Conservation (phyloP, 2,329 filamentous ascomycete genomes). For the Ascosphaera aggregata region DNA sequence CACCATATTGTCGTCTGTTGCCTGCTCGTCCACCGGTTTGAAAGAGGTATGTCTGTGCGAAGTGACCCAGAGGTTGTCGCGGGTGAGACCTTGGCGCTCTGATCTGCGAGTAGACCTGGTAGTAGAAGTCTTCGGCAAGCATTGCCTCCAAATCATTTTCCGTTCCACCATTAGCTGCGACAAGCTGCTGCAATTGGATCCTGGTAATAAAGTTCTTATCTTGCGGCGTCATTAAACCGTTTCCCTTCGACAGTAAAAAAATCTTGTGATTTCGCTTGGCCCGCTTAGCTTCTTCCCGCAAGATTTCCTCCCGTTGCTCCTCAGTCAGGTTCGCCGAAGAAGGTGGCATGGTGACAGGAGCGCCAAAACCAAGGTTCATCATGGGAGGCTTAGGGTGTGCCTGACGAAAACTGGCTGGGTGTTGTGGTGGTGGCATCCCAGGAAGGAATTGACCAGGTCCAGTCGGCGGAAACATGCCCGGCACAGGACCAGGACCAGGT, state of each 20-base stretch:
- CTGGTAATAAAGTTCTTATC: conserved; percentile 99
- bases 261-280: conserved; percentile 99
- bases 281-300: conserved; percentile 80
- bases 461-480: neutral
- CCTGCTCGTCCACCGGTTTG: conserved; percentile 75
- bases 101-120: conserved; percentile 91
- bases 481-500: neutral
- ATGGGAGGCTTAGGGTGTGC: conserved; percentile 5
- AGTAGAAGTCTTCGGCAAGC: conserved; percentile 89
- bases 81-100: conserved; percentile 76
- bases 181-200: conserved; percentile 89
- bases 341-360: conserved; percentile 43
- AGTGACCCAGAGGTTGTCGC: conserved; percentile 80
- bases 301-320: conserved; percentile 58
- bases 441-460: conserved; percentile 4
- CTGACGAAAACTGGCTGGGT: conserved; percentile 2
- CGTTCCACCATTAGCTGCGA: conserved; percentile 68
- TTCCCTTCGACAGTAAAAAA: conserved; percentile 74
- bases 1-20: conserved; percentile 50
- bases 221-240: conserved; percentile 94
- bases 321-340: conserved; percentile 59
- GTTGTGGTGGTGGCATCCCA: conserved; percentile 5
- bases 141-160: conserved; percentile 60
- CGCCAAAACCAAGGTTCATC: conserved; percentile 23
- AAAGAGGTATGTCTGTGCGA: conserved; percentile 92